A percentile compares a stretch with the other conserved stretches of the same genome.
These are phyloP conservation scores for Imleria badia DNA, from an alignment of 768 basidiomycete species.

Conservation along the genomic window DNA sequence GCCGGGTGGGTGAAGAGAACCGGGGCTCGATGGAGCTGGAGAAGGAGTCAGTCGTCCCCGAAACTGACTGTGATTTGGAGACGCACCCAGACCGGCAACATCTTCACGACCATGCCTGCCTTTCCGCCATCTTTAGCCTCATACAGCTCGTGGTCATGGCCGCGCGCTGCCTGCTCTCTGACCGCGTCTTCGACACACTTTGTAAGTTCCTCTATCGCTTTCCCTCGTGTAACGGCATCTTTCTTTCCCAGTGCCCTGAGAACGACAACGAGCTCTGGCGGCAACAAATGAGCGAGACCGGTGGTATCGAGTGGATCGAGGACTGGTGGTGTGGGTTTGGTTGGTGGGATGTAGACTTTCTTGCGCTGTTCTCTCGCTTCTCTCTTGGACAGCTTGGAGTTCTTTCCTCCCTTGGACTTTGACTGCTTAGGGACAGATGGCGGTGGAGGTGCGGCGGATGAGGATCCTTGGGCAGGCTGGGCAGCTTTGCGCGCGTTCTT, in stretches of 20 bases:
- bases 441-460: constrained; percentile 28
- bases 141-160: constrained; percentile 7
- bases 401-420: constrained; percentile 52
- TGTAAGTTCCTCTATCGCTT: constrained; percentile 81
- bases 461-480: constrained; percentile 22
- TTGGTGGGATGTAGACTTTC: constrained; percentile 86
- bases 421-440: constrained; percentile 40
- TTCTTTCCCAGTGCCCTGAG: constrained; percentile 86
- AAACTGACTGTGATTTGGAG: background rate
- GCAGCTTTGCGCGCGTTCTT: constrained; percentile 83
- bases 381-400: constrained; percentile 41
- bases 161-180: constrained; percentile 42
- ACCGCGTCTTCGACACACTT: constrained; percentile 62
- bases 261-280: constrained; percentile 80
- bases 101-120: constrained; percentile 43
- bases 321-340: constrained; percentile 68
- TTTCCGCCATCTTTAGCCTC: constrained; percentile 17
- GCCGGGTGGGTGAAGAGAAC: constrained; percentile 78
- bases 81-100: constrained; percentile 91
- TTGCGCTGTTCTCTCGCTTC: constrained; percentile 69
- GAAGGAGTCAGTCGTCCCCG: constrained; percentile 2
- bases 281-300: constrained; percentile 71
- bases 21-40: constrained; percentile 83
- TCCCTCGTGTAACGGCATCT: constrained; percentile 78
- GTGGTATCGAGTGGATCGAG: constrained; percentile 87